Conservation (phyloP, 257 asterid species). For the Thymus mandschuricus region DNA sequence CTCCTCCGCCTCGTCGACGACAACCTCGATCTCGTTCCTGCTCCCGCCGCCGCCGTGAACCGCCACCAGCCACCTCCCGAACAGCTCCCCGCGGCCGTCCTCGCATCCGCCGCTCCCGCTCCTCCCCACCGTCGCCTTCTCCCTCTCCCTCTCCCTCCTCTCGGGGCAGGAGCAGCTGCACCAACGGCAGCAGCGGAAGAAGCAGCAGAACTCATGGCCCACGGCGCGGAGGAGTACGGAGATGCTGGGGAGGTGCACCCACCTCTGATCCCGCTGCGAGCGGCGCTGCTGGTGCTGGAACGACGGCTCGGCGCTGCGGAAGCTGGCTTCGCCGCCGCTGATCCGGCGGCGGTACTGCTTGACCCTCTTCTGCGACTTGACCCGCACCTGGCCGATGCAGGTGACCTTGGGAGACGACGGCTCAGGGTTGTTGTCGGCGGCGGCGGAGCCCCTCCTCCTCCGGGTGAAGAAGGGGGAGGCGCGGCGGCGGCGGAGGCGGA, state of each 20-base stretch:
- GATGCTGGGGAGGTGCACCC: constrained; percentile 80
- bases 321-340: constrained; percentile 54
- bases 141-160: constrained; percentile 33
- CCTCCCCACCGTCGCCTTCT: background rate
- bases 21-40: constrained; percentile 75
- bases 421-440: constrained; percentile 65
- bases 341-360: constrained; percentile 61
- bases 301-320: constrained; percentile 50
- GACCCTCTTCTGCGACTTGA: constrained; percentile 73
- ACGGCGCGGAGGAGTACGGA: constrained; percentile 69
- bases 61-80: constrained; percentile 83
- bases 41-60: constrained; percentile 69
- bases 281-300: constrained; percentile 8
- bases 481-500: constrained; percentile 38
- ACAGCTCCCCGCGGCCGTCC: constrained; percentile 66
- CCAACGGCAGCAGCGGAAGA: constrained; percentile 61
- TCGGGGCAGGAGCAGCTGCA: constrained; percentile 64
- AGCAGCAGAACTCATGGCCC: constrained; percentile 76
- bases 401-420: constrained; percentile 93
- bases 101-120: constrained; percentile 8
- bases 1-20: constrained; percentile 58
- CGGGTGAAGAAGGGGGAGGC: constrained; percentile 52
- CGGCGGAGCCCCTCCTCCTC: constrained; percentile 50
- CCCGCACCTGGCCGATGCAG: constrained; percentile 89
- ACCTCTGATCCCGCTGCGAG: constrained; percentile 60